These are phyloP conservation scores for Fusarium neocosmosporiellum DNA, from an alignment of 2,329 filamentous ascomycete genomes.

Conservation along the genomic window DNA sequence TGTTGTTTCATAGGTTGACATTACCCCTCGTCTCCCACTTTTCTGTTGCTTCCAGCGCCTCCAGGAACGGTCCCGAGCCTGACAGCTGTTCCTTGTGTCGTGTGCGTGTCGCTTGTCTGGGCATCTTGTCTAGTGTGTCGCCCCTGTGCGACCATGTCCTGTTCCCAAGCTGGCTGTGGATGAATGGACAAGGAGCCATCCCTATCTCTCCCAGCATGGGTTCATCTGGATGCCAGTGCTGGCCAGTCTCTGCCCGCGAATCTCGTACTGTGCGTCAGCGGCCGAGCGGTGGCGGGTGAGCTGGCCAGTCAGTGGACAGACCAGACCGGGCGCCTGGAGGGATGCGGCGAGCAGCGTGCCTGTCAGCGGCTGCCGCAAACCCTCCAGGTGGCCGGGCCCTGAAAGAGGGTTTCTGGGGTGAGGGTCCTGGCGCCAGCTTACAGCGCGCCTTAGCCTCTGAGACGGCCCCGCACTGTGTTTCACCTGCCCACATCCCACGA, in stretches of 20 bases:
- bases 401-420: slow-evolving; percentile 17
- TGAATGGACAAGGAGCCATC: slow-evolving; percentile 4
- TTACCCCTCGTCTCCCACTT: slow-evolving; percentile 22
- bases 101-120: slow-evolving; percentile 7
- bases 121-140: slow-evolving; percentile 6
- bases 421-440: slow-evolving; percentile 3
- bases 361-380: slow-evolving; percentile 20
- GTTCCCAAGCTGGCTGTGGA: slow-evolving; percentile 1
- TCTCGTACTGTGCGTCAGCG: slow-evolving; percentile 28
- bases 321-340: slow-evolving; percentile 7
- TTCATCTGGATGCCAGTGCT: slow-evolving; percentile 17
- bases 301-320: slow-evolving; percentile 9
- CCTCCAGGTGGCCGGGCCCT: slow-evolving; percentile 9
- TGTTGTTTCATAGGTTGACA: slow-evolving; percentile 36
- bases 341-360: slow-evolving; percentile 18
- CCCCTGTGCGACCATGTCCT: slow-evolving; percentile 5
- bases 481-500: slow-evolving; percentile 20
- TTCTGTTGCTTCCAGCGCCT: slow-evolving; percentile 13
- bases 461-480: slow-evolving; percentile 37
- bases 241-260: not conserved
- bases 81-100: slow-evolving; percentile 25
- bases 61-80: slow-evolving; percentile 24
- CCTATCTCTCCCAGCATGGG: slow-evolving; percentile 20
- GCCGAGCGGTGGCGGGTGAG: slow-evolving; percentile 16
- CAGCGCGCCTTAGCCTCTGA: slow-evolving; percentile 9